These are phyloP conservation scores for Rhazya stricta DNA, from an alignment of 257 asterid genomes.

Conservation along the genomic window DNA sequence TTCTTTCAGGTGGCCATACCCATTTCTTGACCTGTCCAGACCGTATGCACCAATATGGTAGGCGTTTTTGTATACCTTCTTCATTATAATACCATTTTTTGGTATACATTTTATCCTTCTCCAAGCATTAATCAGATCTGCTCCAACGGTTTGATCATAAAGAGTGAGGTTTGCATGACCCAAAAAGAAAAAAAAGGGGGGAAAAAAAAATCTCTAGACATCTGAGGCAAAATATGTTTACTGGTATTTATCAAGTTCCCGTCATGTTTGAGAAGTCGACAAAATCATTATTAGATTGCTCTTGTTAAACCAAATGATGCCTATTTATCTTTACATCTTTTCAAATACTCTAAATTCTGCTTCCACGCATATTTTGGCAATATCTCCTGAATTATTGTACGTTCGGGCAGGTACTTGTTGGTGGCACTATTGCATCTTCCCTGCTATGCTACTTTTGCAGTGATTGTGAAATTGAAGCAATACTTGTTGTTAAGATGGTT, in stretches of 20 bases:
- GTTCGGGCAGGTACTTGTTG: constrained; percentile 59
- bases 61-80: constrained; percentile 16
- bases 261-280: neutral
- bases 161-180: neutral
- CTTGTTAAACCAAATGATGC: neutral
- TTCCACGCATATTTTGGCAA: neutral
- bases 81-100: neutral
- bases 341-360: neutral
- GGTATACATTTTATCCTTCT: neutral
- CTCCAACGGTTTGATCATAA: neutral
- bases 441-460: constrained; percentile 50
- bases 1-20: constrained; percentile 94
- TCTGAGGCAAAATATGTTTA: neutral
- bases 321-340: neutral
- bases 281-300: neutral
- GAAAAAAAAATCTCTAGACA: neutral
- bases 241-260: neutral
- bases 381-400: neutral
- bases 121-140: neutral
- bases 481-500: constrained; percentile 43
- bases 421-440: constrained; percentile 79
- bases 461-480: constrained; percentile 51
- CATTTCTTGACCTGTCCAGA: constrained; percentile 69
- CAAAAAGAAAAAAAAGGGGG: no score
- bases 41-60: constrained; percentile 65